These are phyloP conservation scores for Agarophyton chilense DNA, from an alignment of 23 red algal species.

Conservation along the genomic window DNA sequence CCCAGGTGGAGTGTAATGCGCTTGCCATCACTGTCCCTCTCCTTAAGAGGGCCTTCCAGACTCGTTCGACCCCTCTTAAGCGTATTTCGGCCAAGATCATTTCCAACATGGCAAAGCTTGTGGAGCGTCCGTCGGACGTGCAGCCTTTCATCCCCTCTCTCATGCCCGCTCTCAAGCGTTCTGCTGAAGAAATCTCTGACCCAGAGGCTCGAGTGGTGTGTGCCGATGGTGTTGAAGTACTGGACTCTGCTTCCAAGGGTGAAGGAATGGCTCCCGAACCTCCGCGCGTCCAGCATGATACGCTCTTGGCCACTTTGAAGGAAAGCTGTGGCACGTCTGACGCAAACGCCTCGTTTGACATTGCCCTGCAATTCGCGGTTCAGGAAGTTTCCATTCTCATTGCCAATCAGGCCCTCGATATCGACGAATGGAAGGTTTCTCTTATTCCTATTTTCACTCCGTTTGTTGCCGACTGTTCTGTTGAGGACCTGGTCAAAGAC, in stretches of 20 bases:
- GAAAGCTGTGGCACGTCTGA: constrained; percentile 10
- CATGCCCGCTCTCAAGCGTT: constrained; percentile 83
- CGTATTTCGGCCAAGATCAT: constrained; percentile 88
- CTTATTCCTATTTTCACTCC: constrained; percentile 52
- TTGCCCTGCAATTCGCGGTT: constrained; percentile 42
- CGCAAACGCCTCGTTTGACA: constrained; percentile 20
- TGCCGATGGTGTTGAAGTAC: constrained; percentile 63
- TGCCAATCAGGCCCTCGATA: constrained; percentile 57
- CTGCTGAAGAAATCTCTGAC: constrained; percentile 87
- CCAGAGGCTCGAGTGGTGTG: constrained; percentile 84
- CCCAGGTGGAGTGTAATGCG: constrained; percentile 84
- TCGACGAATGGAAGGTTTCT: constrained; percentile 69
- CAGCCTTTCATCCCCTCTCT: constrained; percentile 83
- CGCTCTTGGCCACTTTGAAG: constrained; percentile 42
- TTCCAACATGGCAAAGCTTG: constrained; percentile 90
- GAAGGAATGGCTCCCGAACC: constrained; percentile 82
- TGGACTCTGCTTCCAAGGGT: constrained; percentile 69
- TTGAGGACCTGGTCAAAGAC: constrained; percentile 30
- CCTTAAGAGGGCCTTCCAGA: constrained; percentile 86
- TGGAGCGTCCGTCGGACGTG: constrained; percentile 76
- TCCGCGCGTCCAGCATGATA: constrained; percentile 45
- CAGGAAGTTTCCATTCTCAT: constrained; percentile 58
- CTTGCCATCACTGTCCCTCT: constrained; percentile 84
- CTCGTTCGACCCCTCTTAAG: constrained; percentile 75
- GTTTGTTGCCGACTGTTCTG: constrained; percentile 10